A percentile compares a stretch with the other conserved stretches of the same genome.
Conservation (phyloP, 2,329 filamentous ascomycete genomes). For the Tolypocladium ophioglossoides region DNA sequence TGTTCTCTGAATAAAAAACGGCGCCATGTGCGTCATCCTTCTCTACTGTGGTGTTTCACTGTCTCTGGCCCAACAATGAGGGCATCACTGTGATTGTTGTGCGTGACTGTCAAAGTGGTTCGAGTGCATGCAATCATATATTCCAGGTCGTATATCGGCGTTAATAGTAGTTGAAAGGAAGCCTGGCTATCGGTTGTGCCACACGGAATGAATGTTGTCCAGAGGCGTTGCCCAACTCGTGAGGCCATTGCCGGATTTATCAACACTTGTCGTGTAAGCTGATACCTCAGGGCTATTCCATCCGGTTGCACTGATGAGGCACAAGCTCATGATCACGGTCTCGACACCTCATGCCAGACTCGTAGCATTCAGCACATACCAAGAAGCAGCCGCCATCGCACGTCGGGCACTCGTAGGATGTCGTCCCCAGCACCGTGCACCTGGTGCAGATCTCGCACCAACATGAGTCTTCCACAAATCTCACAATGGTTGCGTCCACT, state of each 20-base stretch:
- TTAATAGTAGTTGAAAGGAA: no score
- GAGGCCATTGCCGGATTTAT: not conserved
- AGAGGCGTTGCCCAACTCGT: not conserved
- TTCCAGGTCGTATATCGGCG: no score
- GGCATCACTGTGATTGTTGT: no score
- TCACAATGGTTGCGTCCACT: not conserved
- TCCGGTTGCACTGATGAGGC: not conserved
- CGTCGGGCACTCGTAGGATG: slow-evolving; percentile 1
- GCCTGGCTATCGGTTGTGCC: no score
- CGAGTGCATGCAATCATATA: no score
- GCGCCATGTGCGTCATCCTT: not conserved
- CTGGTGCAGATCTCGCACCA: slow-evolving; percentile 8
- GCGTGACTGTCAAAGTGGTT: no score
- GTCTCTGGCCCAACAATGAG: no score
- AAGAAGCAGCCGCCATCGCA: slow-evolving; percentile 8
- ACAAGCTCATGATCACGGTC: slow-evolving; percentile 1
- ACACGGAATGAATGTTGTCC: not conserved
- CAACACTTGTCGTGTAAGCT: no score
- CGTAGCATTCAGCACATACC: slow-evolving; percentile 4
- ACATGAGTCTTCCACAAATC: not conserved
- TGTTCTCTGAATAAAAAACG: not conserved
- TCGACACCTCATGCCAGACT: slow-evolving; percentile 1
- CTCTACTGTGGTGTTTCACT: no score
- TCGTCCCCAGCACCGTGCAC: slow-evolving; percentile 1
- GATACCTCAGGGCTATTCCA: not conserved